Percentiles rank a stretch among this genome's conserved stretches.
Conservation (phyloP, 2,329 filamentous ascomycete species). For the Cladosporium sp. region DNA sequence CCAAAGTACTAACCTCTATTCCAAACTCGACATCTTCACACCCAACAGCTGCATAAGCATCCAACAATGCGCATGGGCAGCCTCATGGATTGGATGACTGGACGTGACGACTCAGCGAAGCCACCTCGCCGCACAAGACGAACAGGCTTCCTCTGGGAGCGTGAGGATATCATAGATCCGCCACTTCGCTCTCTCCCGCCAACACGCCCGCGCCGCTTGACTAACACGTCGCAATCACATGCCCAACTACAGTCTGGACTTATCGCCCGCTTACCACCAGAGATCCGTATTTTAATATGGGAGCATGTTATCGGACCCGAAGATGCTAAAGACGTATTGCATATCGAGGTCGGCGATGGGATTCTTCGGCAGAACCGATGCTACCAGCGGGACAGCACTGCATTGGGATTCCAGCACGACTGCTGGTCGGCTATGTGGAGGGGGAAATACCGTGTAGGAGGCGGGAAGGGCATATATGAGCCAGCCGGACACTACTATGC, state of each 20-base stretch:
- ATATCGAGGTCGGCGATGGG: conserved; percentile 11
- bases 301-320: conserved; percentile 12
- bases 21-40: conserved; percentile 1
- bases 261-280: conserved; percentile 6
- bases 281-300: conserved; percentile 12
- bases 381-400: conserved; percentile 8
- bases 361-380: conserved; percentile 13
- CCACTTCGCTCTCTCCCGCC: conserved; percentile 8
- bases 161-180: conserved; percentile 5
- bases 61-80: conserved; percentile 2
- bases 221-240: conserved; percentile 6
- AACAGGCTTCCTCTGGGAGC: conserved; percentile 8
- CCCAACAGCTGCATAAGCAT: conserved; percentile 1
- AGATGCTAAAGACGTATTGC: conserved; percentile 11
- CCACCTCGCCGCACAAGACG: background rate
- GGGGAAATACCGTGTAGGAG: background rate
- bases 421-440: conserved; percentile 11
- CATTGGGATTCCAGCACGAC: conserved; percentile 9
- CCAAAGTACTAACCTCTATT: no score
- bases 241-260: conserved; percentile 9
- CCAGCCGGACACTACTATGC: conserved; percentile 1
- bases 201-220: conserved; percentile 7
- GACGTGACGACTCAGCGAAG: background rate
- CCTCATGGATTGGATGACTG: conserved; percentile 9
- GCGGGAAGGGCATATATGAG: conserved; percentile 1